Evolutionary conservation across 2,329 filamentous ascomycete species (phyloP).

Genomic region (Diatrype stigma): DNA sequence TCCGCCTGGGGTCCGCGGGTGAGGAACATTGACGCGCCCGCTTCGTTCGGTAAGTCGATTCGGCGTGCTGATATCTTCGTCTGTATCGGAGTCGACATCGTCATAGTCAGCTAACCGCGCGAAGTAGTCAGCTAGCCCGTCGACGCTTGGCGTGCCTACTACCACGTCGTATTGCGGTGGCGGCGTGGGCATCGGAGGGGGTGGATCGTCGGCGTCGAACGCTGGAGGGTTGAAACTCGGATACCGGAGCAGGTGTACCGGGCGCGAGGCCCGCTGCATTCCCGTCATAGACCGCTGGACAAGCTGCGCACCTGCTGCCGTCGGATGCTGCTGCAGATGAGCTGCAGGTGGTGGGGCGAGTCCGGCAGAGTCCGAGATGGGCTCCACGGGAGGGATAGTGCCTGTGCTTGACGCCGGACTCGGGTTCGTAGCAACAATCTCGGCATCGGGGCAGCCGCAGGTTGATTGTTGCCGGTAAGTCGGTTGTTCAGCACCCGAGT

Average conservation of each 20-base stretch:
- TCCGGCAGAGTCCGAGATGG: slow-evolving; percentile 20
- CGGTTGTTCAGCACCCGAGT: slow-evolving; percentile 54
- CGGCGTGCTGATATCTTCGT: slow-evolving; percentile 17
- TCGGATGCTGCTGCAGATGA: slow-evolving; percentile 39
- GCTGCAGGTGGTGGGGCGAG: slow-evolving; percentile 53
- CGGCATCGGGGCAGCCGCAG: slow-evolving; percentile 52
- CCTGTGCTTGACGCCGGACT: slow-evolving; percentile 63
- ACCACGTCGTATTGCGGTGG: slow-evolving; percentile 82
- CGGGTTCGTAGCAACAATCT: slow-evolving; percentile 47
- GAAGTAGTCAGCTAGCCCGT: slow-evolving; percentile 83
- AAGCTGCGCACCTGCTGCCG: slow-evolving; percentile 16
- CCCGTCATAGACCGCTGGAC: slow-evolving; percentile 21
- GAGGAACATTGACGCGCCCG: slow-evolving; percentile 54
- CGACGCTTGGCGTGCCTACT: slow-evolving; percentile 62
- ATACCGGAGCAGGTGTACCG: slow-evolving; percentile 77
- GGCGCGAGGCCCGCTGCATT: slow-evolving; percentile 46
- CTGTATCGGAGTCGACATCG: slow-evolving; percentile 32
- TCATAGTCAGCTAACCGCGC: slow-evolving; percentile 72
- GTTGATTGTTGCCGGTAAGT: slow-evolving; percentile 44
- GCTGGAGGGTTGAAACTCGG: slow-evolving; percentile 86
- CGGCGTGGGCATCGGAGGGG: slow-evolving; percentile 65
- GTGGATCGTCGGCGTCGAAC: slow-evolving; percentile 76
- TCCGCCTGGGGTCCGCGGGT: slow-evolving; percentile 51
- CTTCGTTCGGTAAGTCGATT: slow-evolving; percentile 45
- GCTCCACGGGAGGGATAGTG: slow-evolving; percentile 39